Conservation (phyloP, 768 basidiomycete genomes). For the Tricholoma matsutake region DNA sequence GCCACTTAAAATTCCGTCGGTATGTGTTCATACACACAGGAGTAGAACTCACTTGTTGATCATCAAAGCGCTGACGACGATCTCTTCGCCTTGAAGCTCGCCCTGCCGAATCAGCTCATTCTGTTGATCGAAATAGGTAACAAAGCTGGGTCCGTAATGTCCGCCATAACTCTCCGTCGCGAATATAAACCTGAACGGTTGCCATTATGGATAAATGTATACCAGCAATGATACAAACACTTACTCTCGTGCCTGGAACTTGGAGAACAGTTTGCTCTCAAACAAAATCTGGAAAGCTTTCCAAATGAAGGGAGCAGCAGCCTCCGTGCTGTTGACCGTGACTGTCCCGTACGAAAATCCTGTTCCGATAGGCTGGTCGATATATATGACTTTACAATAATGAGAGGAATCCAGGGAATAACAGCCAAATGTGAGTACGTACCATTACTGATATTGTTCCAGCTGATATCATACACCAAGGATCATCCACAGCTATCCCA, state of each 20-base stretch:
- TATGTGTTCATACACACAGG: not conserved
- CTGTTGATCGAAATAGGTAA: constrained; percentile 62
- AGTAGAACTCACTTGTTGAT: constrained; percentile 48
- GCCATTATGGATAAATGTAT: not conserved
- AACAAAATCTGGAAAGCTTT: constrained; percentile 61
- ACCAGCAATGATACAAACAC: constrained; percentile 10
- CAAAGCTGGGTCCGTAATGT: constrained; percentile 64
- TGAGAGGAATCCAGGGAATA: not conserved
- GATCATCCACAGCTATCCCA: not conserved
- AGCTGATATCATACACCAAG: constrained; percentile 32
- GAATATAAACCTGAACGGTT: constrained; percentile 49
- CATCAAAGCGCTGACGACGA: constrained; percentile 59
- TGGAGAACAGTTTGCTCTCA: constrained; percentile 49
- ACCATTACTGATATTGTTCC: constrained; percentile 72
- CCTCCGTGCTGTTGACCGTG: constrained; percentile 53
- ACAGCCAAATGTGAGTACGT: constrained; percentile 12
- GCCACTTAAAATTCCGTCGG: constrained; percentile 4
- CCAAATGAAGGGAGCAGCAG: constrained; percentile 61
- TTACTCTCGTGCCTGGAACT: constrained; percentile 53
- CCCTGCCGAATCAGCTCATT: constrained; percentile 48
- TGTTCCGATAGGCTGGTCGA: constrained; percentile 66
- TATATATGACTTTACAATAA: constrained; percentile 54
- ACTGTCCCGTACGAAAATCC: constrained; percentile 61
- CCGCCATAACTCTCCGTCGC: constrained; percentile 69
- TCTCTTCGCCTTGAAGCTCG: constrained; percentile 42